phyloP scores from a whole-genome alignment of 2,329 filamentous ascomycete species.

The Neurospora crassa region DNA sequence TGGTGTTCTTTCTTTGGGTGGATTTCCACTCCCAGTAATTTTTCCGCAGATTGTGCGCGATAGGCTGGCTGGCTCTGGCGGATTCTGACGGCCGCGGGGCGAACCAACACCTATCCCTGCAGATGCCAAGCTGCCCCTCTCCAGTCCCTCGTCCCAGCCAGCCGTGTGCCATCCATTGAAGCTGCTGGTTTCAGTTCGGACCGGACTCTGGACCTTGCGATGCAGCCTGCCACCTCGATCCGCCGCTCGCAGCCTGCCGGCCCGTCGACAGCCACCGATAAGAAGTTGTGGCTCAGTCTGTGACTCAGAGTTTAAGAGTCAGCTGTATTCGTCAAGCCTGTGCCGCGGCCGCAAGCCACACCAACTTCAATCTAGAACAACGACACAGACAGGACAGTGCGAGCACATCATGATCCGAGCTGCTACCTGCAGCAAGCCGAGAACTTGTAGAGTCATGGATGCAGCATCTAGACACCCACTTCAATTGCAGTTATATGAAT shows the following conservation, averaged over 20 bases:
- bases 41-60: constrained; percentile 19
- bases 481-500: not conserved
- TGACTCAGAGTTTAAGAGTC: not conserved
- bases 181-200: not conserved
- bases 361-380: not conserved
- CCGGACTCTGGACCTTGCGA: not conserved
- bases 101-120: constrained; percentile 3
- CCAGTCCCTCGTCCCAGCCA: not conserved
- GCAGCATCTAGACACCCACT: not conserved
- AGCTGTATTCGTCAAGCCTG: not conserved
- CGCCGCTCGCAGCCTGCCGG: not conserved
- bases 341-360: not conserved
- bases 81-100: constrained; percentile 13
- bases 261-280: not conserved
- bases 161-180: too few species aligned
- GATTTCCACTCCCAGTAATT: constrained; percentile 16
- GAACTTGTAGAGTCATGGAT: not conserved
- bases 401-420: not conserved
- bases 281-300: not conserved
- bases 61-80: constrained; percentile 4
- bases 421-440: not conserved
- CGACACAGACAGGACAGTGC: not conserved
- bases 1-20: constrained; percentile 5
- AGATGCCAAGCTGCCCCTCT: not conserved
- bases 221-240: not conserved